These are phyloP conservation scores for Trichoderma virens DNA, from an alignment of 495 filamentous ascomycete species.

Conservation along the genomic window DNA sequence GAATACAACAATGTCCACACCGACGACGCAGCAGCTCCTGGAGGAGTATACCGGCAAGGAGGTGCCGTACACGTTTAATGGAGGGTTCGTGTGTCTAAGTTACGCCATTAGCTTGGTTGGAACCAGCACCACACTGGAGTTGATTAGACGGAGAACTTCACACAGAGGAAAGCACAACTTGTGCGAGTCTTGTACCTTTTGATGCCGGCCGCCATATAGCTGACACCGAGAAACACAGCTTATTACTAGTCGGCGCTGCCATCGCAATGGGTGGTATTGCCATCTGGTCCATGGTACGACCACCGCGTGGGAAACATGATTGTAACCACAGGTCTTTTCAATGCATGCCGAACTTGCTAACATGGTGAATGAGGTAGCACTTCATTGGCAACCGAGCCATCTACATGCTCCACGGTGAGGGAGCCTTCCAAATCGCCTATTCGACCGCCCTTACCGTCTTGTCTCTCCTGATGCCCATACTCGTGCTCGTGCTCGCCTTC, in stretches of 20 bases:
- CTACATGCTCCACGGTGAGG: constrained; percentile 52
- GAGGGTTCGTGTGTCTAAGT: constrained; percentile 62
- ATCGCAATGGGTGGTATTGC: constrained; percentile 74
- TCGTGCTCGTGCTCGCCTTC: constrained; percentile 67
- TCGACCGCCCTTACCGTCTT: constrained; percentile 62
- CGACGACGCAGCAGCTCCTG: background rate
- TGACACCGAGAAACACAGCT: constrained; percentile 36
- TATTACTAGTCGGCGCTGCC: constrained; percentile 62
- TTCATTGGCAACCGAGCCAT: constrained; percentile 81
- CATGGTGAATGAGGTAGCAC: constrained; percentile 40
- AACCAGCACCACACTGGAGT: constrained; percentile 68
- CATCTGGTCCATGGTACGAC: constrained; percentile 54
- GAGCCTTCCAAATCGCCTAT: constrained; percentile 63
- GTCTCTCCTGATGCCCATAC: constrained; percentile 74
- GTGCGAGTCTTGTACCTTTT: constrained; percentile 29
- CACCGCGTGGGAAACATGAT: constrained; percentile 5
- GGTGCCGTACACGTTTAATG: constrained; percentile 47
- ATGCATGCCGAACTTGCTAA: background rate
- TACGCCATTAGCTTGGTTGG: constrained; percentile 74
- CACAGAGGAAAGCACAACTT: constrained; percentile 62
- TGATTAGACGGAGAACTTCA: constrained; percentile 69
- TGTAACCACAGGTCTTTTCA: constrained; percentile 3
- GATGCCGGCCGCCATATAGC: constrained; percentile 12
- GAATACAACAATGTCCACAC: background rate
- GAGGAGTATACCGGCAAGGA: constrained; percentile 28